Conservation (phyloP, 2,329 filamentous ascomycete genomes). For the Aspergillus glaucus region DNA sequence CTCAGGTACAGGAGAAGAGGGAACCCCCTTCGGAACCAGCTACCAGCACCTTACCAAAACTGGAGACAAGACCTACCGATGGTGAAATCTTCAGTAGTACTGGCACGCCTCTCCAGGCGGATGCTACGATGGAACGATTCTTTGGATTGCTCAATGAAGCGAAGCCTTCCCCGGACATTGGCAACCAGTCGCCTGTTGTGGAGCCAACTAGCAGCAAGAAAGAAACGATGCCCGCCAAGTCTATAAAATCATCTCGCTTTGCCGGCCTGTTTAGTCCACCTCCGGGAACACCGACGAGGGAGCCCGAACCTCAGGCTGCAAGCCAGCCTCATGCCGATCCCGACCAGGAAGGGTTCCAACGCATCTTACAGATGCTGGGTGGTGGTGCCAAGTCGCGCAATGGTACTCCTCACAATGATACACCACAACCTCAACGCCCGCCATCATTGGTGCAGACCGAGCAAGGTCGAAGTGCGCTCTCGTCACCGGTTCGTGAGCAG, state of each 20-base stretch:
- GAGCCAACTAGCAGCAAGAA: constrained; percentile 36
- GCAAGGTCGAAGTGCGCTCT: constrained; percentile 20
- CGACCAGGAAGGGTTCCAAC: constrained; percentile 81
- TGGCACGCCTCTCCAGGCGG: constrained; percentile 57
- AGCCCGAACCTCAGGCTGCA: constrained; percentile 20
- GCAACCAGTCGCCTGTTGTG: constrained; percentile 29
- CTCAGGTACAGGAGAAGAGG: constrained; percentile 33
- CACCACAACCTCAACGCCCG: constrained; percentile 23
- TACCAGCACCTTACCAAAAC: constrained; percentile 25
- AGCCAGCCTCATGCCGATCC: constrained; percentile 41
- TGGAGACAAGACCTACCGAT: constrained; percentile 36
- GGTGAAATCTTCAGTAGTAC: constrained; percentile 49
- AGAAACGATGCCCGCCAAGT: constrained; percentile 45
- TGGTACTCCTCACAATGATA: constrained; percentile 39
- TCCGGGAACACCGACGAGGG: constrained; percentile 47
- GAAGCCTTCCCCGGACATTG: constrained; percentile 36
- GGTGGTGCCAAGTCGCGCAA: constrained; percentile 42
- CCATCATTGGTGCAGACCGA: constrained; percentile 26
- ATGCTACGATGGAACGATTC: constrained; percentile 69
- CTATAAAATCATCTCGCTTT: constrained; percentile 71
- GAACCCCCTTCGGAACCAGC: constrained; percentile 26
- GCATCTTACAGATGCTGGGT: constrained; percentile 75
- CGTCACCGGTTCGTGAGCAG: constrained; percentile 28
- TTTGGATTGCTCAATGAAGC: constrained; percentile 58
- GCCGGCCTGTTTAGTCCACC: constrained; percentile 68